Percentiles rank a stretch among this genome's conserved stretches.
These are phyloP conservation scores for Globisporangium parvum DNA, from an alignment of 352 stramenopile species.

Conservation along the genomic window DNA sequence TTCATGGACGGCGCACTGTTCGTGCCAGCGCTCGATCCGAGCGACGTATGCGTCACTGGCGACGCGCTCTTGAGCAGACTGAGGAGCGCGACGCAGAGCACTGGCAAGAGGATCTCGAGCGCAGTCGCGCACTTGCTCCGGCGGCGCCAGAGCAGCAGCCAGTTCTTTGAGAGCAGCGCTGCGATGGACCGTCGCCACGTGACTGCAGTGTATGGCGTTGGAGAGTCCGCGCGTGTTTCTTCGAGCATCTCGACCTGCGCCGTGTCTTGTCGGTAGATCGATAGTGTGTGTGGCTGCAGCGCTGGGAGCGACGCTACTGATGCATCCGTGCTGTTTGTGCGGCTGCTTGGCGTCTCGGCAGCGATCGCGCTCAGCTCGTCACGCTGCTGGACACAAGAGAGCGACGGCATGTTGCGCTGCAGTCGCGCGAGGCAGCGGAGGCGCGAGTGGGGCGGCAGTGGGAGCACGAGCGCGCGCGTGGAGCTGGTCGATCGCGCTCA, in stretches of 20 bases:
- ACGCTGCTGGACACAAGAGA: too few species aligned
- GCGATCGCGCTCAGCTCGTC: too few species aligned
- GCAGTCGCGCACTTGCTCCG: slow-evolving; percentile 2
- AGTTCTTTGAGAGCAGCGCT: slow-evolving; percentile 10
- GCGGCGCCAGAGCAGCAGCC: slow-evolving; percentile 7
- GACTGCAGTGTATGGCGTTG: too few species aligned
- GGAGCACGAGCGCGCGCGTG: too few species aligned
- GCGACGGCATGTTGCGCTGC: too few species aligned
- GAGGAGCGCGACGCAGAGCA: slow-evolving; percentile 1
- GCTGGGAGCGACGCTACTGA: too few species aligned
- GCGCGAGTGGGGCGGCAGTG: too few species aligned
- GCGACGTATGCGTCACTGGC: not conserved
- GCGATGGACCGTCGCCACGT: not conserved
- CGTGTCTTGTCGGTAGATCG: not conserved
- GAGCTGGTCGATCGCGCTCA: too few species aligned
- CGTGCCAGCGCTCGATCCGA: not conserved
- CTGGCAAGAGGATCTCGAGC: slow-evolving; percentile 6
- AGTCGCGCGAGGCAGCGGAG: too few species aligned
- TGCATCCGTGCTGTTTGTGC: not conserved
- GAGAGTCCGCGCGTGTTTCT: not conserved
- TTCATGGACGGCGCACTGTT: too few species aligned
- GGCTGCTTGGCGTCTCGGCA: too few species aligned
- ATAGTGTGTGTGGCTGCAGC: too few species aligned
- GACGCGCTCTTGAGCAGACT: not conserved
- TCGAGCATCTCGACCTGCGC: slow-evolving; percentile 1